Conservation (phyloP, 371 early-diverging fungal species). For the Parasitella parasitica region DNA sequence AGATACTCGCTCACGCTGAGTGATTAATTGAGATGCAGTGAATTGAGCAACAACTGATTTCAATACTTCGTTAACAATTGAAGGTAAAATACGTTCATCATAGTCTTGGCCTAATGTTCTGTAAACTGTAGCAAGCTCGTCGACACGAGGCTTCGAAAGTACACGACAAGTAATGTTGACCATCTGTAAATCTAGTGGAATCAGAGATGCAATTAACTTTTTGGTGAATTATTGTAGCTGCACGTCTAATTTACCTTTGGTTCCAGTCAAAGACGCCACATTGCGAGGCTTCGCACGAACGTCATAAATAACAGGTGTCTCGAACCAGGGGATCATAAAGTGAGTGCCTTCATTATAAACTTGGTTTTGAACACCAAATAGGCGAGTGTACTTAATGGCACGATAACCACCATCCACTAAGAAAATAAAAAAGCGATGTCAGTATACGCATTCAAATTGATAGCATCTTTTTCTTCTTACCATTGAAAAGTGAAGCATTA, state of each 20-base stretch:
- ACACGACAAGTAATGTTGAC: constrained; percentile 98
- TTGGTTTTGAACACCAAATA: constrained; percentile 87
- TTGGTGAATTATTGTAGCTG: too few species aligned
- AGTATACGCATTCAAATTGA: not conserved
- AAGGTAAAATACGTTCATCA: constrained; percentile 97
- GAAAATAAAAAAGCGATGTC: not conserved
- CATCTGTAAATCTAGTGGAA: constrained; percentile 96
- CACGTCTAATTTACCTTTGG: too few species aligned
- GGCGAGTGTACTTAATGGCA: constrained; percentile 95
- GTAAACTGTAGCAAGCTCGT: constrained; percentile 82
- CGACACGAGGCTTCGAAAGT: constrained; percentile 84
- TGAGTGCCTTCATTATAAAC: constrained; percentile 96
- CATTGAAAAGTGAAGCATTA: constrained; percentile 83
- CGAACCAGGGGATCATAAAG: constrained; percentile 95
- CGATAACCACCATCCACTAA: constrained; percentile 97
- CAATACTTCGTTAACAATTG: constrained; percentile 98
- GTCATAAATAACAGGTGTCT: constrained; percentile 94
- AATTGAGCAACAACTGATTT: constrained; percentile 98
- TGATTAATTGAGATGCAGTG: constrained; percentile 98
- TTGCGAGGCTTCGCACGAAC: constrained; percentile 97
- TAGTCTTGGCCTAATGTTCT: constrained; percentile 93
- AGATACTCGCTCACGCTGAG: constrained; percentile 94
- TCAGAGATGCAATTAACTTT: too few species aligned
- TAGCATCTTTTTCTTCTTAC: constrained; percentile 31
- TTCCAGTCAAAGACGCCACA: constrained; percentile 97